phyloP scores from a whole-genome alignment of 2,329 filamentous ascomycete genomes.

The Cercospora brassicicola region DNA sequence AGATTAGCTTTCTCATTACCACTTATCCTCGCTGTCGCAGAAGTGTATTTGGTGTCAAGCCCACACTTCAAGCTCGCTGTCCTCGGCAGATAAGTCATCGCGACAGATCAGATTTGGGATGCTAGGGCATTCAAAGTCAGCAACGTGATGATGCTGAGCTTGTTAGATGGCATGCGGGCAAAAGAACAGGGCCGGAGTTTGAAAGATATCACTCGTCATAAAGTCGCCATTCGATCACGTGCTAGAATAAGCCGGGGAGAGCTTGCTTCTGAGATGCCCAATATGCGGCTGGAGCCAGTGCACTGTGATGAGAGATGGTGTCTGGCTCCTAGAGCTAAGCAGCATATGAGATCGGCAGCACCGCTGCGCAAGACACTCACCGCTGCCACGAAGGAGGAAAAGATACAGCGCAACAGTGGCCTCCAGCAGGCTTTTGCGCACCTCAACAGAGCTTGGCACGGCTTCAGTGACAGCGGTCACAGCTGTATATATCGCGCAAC shows the following conservation, averaged over 20 bases:
- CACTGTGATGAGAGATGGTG: not conserved
- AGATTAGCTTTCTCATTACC: not conserved
- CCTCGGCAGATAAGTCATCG: not conserved
- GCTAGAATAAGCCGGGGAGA: not conserved
- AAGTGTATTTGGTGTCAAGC: not conserved
- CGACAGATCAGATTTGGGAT: not conserved
- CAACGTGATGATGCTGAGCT: not conserved
- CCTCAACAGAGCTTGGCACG: not conserved
- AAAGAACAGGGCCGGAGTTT: not conserved
- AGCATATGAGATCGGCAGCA: not conserved
- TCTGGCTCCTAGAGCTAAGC: not conserved
- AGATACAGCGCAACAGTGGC: not conserved
- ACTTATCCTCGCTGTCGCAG: not conserved
- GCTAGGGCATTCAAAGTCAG: not conserved
- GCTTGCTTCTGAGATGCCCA: not conserved
- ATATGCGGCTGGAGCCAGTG: not conserved
- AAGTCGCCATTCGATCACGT: not conserved
- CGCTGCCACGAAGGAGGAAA: not conserved
- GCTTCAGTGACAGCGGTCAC: not conserved
- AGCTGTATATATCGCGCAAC: not conserved
- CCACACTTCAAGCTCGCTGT: not conserved
- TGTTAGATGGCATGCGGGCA: not conserved
- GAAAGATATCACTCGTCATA: not conserved
- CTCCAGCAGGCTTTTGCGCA: not conserved
- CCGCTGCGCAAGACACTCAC: not conserved